Conservation (phyloP, 139 green algal genomes). For the Zygnema cylindricum region DNA sequence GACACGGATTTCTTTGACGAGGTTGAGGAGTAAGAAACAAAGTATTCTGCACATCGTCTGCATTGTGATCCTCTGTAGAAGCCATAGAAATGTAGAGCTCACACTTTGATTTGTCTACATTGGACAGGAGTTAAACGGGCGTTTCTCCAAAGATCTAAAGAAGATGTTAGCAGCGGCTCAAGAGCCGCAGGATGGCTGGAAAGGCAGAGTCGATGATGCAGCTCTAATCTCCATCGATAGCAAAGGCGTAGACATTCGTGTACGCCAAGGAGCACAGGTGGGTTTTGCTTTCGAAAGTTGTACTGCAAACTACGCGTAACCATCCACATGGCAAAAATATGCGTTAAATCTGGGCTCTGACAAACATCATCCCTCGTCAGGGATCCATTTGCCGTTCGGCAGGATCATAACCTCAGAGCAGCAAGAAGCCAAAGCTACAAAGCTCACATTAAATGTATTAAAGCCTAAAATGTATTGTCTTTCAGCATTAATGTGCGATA, state of each 20-base stretch:
- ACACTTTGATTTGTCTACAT: too few species aligned
- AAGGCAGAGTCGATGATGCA: conserved; percentile 71
- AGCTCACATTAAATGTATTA: not conserved
- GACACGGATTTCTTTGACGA: too few species aligned
- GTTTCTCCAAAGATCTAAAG: conserved; percentile 66
- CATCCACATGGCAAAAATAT: conserved; percentile 10
- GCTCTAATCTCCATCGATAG: conserved; percentile 93
- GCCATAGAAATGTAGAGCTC: too few species aligned
- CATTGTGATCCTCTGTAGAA: too few species aligned
- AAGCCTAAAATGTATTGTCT: not conserved
- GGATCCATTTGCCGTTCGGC: too few species aligned
- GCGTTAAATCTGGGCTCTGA: too few species aligned
- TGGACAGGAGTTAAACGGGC: conserved; percentile 31
- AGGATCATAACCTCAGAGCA: too few species aligned
- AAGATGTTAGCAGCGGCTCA: conserved; percentile 62
- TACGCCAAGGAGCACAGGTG: conserved; percentile 66
- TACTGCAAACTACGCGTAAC: not conserved
- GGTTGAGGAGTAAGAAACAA: too few species aligned
- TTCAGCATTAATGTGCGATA: too few species aligned
- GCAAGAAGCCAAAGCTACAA: too few species aligned
- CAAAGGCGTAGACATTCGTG: conserved; percentile 83
- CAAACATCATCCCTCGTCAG: too few species aligned
- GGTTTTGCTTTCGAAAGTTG: conserved; percentile 11
- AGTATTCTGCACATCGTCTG: too few species aligned
- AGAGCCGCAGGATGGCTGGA: not conserved